Evolutionary conservation across 805 yeast genomes (phyloP).

Genomic region (Saccharomyces mikatae): DNA sequence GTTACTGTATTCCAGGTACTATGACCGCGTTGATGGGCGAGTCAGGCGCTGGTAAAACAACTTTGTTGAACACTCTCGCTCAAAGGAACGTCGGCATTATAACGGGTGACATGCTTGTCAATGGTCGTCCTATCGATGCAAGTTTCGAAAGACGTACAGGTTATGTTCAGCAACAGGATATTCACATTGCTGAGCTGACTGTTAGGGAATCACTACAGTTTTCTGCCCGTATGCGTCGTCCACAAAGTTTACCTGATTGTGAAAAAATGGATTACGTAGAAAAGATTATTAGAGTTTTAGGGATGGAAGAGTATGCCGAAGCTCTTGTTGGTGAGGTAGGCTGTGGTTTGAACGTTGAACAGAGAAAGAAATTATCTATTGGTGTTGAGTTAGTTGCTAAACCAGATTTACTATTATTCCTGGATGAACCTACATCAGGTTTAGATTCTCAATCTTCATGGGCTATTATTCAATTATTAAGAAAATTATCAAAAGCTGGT

Average conservation of each 20-base stretch:
- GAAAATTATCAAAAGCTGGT: slow-evolving; percentile 39
- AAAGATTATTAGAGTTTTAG: slow-evolving; percentile 40
- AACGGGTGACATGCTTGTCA: slow-evolving; percentile 49
- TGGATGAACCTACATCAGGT: slow-evolving; percentile 50
- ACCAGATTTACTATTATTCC: slow-evolving; percentile 38
- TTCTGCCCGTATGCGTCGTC: slow-evolving; percentile 46
- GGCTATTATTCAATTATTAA: slow-evolving; percentile 41
- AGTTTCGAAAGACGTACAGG: slow-evolving; percentile 49
- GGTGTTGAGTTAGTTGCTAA: slow-evolving; percentile 43
- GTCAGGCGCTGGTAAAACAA: slow-evolving; percentile 59
- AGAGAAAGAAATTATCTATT: slow-evolving; percentile 37
- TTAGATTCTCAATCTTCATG: slow-evolving; percentile 46
- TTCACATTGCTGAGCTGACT: slow-evolving; percentile 36
- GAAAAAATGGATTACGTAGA: slow-evolving; percentile 42
- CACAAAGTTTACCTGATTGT: slow-evolving; percentile 35
- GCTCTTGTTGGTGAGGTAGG: slow-evolving; percentile 43
- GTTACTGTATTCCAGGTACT: slow-evolving; percentile 46
- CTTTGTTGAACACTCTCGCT: slow-evolving; percentile 45
- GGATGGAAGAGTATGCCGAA: slow-evolving; percentile 46
- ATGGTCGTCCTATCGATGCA: slow-evolving; percentile 42
- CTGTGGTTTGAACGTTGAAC: slow-evolving; percentile 37
- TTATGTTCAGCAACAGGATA: slow-evolving; percentile 50
- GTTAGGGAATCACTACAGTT: slow-evolving; percentile 36
- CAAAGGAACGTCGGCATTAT: slow-evolving; percentile 47
- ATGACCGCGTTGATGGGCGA: slow-evolving; percentile 58